phyloP scores from a whole-genome alignment of 164 flowering plant species.

The Macadamia tetraphylla region DNA sequence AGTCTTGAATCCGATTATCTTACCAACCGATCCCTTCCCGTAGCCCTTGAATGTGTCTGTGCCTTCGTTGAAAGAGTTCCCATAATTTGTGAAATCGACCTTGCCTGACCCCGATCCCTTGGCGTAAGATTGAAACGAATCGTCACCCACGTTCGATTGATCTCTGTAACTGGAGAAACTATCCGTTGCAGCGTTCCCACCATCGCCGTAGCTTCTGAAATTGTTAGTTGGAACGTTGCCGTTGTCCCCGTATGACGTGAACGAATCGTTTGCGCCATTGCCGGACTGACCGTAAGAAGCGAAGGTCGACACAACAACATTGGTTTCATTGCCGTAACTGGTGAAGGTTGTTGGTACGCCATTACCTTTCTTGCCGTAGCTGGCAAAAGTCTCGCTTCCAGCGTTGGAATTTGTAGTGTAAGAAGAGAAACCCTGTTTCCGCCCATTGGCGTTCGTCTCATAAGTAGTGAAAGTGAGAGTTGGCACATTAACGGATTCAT shows the following conservation, averaged over 20 bases:
- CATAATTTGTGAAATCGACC: slow-evolving; percentile 55
- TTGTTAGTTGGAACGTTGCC: slow-evolving; percentile 55
- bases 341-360: slow-evolving; percentile 37
- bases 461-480: slow-evolving; percentile 52
- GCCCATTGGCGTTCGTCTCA: slow-evolving; percentile 38
- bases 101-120: slow-evolving; percentile 41
- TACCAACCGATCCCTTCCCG: slow-evolving; percentile 39
- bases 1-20: slow-evolving; percentile 39
- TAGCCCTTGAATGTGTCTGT: slow-evolving; percentile 61
- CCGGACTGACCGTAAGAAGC: slow-evolving; percentile 46
- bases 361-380: slow-evolving; percentile 60
- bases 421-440: slow-evolving; percentile 37
- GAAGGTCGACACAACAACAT: slow-evolving; percentile 52
- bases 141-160: slow-evolving; percentile 62
- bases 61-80: slow-evolving; percentile 61
- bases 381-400: slow-evolving; percentile 44
- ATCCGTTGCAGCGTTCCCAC: slow-evolving; percentile 36
- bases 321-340: slow-evolving; percentile 41
- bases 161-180: slow-evolving; percentile 56
- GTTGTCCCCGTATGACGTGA: slow-evolving; percentile 39
- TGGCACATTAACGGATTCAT: slow-evolving; percentile 50
- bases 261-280: slow-evolving; percentile 52
- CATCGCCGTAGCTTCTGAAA: slow-evolving; percentile 55
- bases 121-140: slow-evolving; percentile 62
- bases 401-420: slow-evolving; percentile 55